phyloP scores from a whole-genome alignment of 306 rosid genomes.

The Mimosa pudica region DNA sequence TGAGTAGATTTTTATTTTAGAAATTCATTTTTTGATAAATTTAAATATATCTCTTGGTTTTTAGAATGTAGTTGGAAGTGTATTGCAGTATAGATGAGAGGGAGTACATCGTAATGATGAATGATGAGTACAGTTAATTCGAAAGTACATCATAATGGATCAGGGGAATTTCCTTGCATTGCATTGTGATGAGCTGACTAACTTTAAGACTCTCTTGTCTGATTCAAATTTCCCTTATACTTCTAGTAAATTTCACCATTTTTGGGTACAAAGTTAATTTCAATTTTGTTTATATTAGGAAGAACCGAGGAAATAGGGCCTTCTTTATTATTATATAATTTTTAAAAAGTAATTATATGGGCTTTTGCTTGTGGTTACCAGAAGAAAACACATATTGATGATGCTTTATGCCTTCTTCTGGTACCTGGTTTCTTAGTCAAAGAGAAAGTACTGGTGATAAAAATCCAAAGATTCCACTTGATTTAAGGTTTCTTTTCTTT shows the following conservation, averaged over 20 bases:
- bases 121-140: background rate
- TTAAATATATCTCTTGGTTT: background rate
- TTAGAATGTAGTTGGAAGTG: background rate
- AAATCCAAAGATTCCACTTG: slow-evolving; percentile 54
- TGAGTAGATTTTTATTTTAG: too few relatives aligned
- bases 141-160: slow-evolving; percentile 12
- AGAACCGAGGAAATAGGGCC: slow-evolving; percentile 25
- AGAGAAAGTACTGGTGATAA: slow-evolving; percentile 31
- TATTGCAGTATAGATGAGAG: background rate
- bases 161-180: slow-evolving; percentile 1
- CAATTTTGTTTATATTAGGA: background rate
- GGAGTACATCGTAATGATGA: background rate
- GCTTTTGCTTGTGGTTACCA: slow-evolving; percentile 24
- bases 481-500: slow-evolving; percentile 54
- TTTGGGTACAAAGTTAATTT: background rate
- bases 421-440: slow-evolving; percentile 31
- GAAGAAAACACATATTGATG: slow-evolving; percentile 33
- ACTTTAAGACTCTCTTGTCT: slow-evolving; percentile 17
- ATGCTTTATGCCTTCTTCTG: slow-evolving; percentile 22
- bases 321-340: slow-evolving; percentile 18
- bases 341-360: background rate
- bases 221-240: slow-evolving; percentile 16
- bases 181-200: background rate
- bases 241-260: background rate
- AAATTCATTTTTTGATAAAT: too few relatives aligned